Evolutionary conservation across 2,329 filamentous ascomycete species (phyloP).

Genomic region (Neonectria hederae): DNA sequence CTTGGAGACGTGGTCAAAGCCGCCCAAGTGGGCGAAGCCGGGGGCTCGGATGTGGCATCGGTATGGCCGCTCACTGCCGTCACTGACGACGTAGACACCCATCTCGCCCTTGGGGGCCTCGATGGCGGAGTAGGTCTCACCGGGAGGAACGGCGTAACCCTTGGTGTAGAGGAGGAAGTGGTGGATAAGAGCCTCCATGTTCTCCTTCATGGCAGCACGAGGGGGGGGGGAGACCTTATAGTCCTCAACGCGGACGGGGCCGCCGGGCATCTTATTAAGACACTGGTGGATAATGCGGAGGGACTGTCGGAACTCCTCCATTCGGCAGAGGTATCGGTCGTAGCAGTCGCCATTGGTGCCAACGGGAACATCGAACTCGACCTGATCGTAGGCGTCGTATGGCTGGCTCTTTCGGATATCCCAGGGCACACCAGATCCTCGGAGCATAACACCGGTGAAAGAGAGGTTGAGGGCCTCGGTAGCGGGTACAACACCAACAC

Average conservation of each 20-base stretch:
- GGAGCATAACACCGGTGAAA: constrained; percentile 97
- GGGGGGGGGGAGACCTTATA: constrained; percentile 98
- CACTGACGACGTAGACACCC: constrained; percentile 95
- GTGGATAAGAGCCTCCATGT: constrained; percentile 99
- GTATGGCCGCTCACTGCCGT: constrained; percentile 96
- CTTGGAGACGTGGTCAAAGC: constrained; percentile 92
- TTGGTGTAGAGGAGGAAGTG: constrained; percentile 99
- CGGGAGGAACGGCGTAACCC: constrained; percentile 95
- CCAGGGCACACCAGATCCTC: constrained; percentile 94
- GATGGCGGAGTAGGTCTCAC: constrained; percentile 97
- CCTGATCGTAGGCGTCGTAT: constrained; percentile 97
- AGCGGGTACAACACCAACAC: constrained; percentile 89
- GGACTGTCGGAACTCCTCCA: constrained; percentile 99
- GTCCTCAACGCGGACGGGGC: constrained; percentile 94
- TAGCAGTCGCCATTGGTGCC: constrained; percentile 98
- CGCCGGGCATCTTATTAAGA: constrained; percentile 97
- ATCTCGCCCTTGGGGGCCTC: constrained; percentile 99
- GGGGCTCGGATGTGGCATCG: constrained; percentile 97
- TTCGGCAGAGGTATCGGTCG: constrained; percentile 97
- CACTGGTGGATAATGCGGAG: constrained; percentile 99
- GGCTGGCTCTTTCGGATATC: constrained; percentile 97
- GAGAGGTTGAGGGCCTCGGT: constrained; percentile 96
- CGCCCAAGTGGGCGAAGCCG: constrained; percentile 92
- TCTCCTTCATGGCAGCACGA: constrained; percentile 99
- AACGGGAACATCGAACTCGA: constrained; percentile 98